phyloP scores from a whole-genome alignment of 192 early-diverging fungal genomes.

The Coemansia sp. region DNA sequence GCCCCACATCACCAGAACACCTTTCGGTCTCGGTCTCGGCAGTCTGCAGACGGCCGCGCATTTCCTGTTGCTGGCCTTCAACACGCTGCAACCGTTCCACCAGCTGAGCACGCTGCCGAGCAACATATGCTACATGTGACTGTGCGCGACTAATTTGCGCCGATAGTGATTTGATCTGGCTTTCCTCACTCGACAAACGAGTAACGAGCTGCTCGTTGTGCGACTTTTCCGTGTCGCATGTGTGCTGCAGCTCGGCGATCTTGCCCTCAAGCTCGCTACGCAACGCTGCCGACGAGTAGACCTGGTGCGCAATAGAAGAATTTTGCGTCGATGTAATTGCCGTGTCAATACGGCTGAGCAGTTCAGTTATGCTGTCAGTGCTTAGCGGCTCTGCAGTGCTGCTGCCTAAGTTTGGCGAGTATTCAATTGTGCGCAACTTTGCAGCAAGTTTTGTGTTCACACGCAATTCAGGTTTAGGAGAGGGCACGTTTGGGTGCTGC shows the following conservation, averaged over 20 bases:
- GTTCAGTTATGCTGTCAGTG: constrained; percentile 37
- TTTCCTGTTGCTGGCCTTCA: constrained; percentile 13
- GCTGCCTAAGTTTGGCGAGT: not conserved
- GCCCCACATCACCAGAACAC: constrained; percentile 12
- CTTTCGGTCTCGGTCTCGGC: constrained; percentile 2
- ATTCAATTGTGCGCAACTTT: not conserved
- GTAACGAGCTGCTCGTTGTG: constrained; percentile 19
- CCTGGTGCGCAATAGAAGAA: constrained; percentile 3
- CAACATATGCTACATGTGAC: constrained; percentile 33
- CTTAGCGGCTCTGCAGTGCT: constrained; percentile 10
- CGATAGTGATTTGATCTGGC: constrained; percentile 13
- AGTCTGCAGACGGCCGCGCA: constrained; percentile 9
- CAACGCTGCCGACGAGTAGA: constrained; percentile 6
- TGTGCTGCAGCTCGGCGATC: constrained; percentile 17
- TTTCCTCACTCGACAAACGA: constrained; percentile 18
- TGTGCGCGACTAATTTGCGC: constrained; percentile 22
- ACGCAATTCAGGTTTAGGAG: not conserved
- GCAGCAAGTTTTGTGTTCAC: constrained; percentile 20
- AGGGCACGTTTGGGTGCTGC: not conserved
- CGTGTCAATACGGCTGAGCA: constrained; percentile 31
- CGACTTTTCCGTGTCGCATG: constrained; percentile 16
- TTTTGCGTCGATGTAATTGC: constrained; percentile 14
- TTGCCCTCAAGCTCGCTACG: constrained; percentile 21
- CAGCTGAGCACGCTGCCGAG: constrained; percentile 30
- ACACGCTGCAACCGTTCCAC: constrained; percentile 24